Conservation (phyloP, 768 basidiomycete species). For the Collybiopsis confluens region DNA sequence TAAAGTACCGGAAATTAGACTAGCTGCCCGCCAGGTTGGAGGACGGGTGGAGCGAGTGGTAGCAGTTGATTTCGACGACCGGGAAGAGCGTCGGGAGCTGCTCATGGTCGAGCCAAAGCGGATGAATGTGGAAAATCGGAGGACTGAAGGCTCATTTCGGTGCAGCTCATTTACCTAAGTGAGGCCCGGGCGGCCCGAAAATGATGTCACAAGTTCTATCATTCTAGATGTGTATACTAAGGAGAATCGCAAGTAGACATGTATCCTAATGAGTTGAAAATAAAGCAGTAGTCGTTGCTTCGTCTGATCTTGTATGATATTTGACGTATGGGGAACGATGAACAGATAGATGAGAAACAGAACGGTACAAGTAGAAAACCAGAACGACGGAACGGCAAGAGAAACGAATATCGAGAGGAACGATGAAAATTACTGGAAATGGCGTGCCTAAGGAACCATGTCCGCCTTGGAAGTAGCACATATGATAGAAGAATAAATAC, state of each 20-base stretch:
- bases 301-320: no score
- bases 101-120: background rate
- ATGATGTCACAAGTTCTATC: no score
- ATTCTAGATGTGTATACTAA: no score
- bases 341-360: no score
- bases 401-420: no score
- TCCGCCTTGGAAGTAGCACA: no score
- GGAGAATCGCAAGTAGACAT: background rate
- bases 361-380: no score
- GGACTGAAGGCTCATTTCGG: background rate
- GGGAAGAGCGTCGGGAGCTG: constrained; percentile 10
- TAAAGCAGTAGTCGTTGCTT: no score
- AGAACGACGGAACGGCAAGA: no score
- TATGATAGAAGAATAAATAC: background rate
- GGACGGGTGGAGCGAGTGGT: constrained; percentile 3
- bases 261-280: background rate
- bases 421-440: no score
- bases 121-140: background rate
- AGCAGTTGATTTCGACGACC: constrained; percentile 1
- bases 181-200: background rate
- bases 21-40: constrained; percentile 7
- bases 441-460: no score
- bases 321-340: no score
- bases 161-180: background rate
- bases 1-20: background rate